phyloP scores from a whole-genome alignment of 306 rosid genomes.

The Trifolium fragiferum region DNA sequence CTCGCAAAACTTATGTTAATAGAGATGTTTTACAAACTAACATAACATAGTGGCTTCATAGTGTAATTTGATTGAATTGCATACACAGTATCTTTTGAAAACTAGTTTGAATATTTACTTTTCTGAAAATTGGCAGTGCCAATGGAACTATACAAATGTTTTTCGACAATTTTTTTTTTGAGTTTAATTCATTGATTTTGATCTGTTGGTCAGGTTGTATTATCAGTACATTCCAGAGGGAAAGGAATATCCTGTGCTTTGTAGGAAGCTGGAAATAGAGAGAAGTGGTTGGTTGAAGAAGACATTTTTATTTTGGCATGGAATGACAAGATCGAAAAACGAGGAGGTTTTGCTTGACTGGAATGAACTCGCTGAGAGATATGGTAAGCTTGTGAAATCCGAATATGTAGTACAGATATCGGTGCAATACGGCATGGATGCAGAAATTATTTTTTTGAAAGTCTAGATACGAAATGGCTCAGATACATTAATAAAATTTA shows the following conservation, averaged over 20 bases:
- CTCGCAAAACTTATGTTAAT: too few species aligned
- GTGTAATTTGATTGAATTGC: too few species aligned
- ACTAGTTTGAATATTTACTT: background rate
- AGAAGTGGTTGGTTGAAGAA: slow-evolving; percentile 53
- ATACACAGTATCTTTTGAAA: background rate
- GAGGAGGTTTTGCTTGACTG: slow-evolving; percentile 87
- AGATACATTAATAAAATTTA: too few species aligned
- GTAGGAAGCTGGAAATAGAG: slow-evolving; percentile 59
- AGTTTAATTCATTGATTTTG: slow-evolving; percentile 17
- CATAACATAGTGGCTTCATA: too few species aligned
- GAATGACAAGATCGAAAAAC: slow-evolving; percentile 43
- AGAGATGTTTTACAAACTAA: too few species aligned
- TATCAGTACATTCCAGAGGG: slow-evolving; percentile 92
- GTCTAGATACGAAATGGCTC: too few species aligned
- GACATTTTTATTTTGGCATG: slow-evolving; percentile 41
- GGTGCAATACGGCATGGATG: too few species aligned
- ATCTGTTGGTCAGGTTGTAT: slow-evolving; percentile 68
- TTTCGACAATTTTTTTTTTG: background rate
- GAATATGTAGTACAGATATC: too few species aligned
- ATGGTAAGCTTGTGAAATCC: slow-evolving; percentile 53
- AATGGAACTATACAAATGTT: background rate
- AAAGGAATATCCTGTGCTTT: slow-evolving; percentile 83
- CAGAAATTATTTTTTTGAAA: too few species aligned
- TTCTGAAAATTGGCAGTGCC: background rate
- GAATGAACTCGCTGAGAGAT: slow-evolving; percentile 80